Base-by-base conservation (phyloP, 306 rosid species). In the Dryas octopetala region DNA sequence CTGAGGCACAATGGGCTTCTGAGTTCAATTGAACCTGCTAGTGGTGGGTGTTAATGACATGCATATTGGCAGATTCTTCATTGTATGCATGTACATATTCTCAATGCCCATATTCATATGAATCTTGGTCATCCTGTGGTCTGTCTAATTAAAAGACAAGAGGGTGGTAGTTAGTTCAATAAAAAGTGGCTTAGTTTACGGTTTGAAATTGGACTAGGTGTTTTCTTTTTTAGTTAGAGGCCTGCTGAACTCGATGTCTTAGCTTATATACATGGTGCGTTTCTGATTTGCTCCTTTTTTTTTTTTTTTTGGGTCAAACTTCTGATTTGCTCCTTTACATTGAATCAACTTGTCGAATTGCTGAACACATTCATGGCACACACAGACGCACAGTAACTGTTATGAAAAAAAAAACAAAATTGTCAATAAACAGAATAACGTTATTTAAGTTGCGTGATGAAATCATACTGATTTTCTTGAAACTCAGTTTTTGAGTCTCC, bases 1-100 rank as follows among this genome's bases (percentile, higher is more conserved):
- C 73, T 89, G 26, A 82, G 94, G 80, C 92, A 93, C 74, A 91
- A 87, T 60, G 97, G 97, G 43, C 94, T 91, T 80, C 79, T 87
- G 55, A 91, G 96, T 68, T 76, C 96, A 59, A 87, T 91, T 59
- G 96, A 91, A 55, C 96, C 96, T 5, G 96, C 88, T 16, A 84
- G 79, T 79, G 90, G 88, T 28, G 90, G 88, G 46, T 88, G 96
- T 53, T 88, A 74, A 85, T n/a, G 63, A 52, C 46, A 9, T 32
- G 53, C 46, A 23, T 23, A 23, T 23, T 23, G 23, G 23, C 23
- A 23, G 23, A 23, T 23, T 23, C 23, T 23, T 23, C 23, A 23
- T 23, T 23, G 23, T 23, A 23, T 16, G 62, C 45, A 23, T 83
- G 86, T 76, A 85, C 75, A 81, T 88, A 83, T 66, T n/a, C 68